These are phyloP conservation scores for Emergomyces orientalis DNA, from an alignment of 2,329 filamentous ascomycete species.

Conservation along the genomic window DNA sequence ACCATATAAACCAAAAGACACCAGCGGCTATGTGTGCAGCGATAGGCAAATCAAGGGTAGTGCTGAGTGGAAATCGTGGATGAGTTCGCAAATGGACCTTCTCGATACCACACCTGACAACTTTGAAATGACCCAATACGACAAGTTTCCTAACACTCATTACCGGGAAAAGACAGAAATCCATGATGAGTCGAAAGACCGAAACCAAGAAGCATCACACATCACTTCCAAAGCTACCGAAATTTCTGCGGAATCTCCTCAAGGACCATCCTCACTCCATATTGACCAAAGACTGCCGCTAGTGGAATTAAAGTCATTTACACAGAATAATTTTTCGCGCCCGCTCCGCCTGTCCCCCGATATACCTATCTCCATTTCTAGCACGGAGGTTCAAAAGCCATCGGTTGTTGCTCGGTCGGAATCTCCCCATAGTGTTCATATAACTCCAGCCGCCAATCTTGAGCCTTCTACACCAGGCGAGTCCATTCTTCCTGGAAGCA, in stretches of 20 bases:
- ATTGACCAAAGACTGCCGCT: conserved; percentile 4
- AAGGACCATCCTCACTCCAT: neutral
- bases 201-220: neutral
- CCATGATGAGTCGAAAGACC: conserved; percentile 12
- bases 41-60: conserved; percentile 11
- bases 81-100: conserved; percentile 20
- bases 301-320: conserved; percentile 11
- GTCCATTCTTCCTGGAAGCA: conserved; percentile 8
- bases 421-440: conserved; percentile 7
- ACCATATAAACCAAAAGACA: conserved; percentile 10
- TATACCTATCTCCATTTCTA: conserved; percentile 11
- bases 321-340: conserved; percentile 17
- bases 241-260: neutral
- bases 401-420: conserved; percentile 7
- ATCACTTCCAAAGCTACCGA: neutral
- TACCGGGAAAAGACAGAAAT: conserved; percentile 26
- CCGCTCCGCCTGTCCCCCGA: conserved; percentile 15
- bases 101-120: conserved; percentile 10
- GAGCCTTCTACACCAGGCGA: conserved; percentile 3
- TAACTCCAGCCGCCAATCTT: neutral
- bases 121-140: neutral
- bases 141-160: conserved; percentile 16
- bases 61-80: conserved; percentile 20
- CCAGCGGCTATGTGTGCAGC: neutral
- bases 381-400: conserved; percentile 12